Base-by-base conservation (phyloP, 2,329 filamentous ascomycete genomes). In the Xenoacremonium recifei region DNA sequence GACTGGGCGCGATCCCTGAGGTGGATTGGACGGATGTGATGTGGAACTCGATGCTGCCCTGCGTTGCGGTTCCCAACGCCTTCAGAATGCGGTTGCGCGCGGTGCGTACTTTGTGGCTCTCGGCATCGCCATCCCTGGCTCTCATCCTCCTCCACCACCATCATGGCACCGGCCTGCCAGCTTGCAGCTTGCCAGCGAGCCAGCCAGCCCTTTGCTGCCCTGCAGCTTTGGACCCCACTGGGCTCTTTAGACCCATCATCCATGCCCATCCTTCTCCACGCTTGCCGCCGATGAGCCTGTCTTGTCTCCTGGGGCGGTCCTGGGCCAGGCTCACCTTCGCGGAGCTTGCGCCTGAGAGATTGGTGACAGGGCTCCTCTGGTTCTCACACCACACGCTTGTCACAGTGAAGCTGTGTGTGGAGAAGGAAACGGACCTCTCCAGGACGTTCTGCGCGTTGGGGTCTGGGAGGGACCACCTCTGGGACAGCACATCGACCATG, bases 301-400 rank as follows among this genome's bases (percentile, higher is more conserved):
- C 49, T 39, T 30, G 35, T 41, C 49, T 52, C 41, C 45, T 39
- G 35, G 49, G 51, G 44, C 41, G 45, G 47, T 54, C 51, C 51
- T 54, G 48, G 48, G 15, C 15, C 40, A 45, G 48, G 45, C 42
- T 40, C 43, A 40, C 44, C 40, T 40, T 41, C 36, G 19, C 29
- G 19, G 15, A 27, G 23, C 23, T 13, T 27, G 7, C 23, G 23
- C 23, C 10, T 11, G 15, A 51, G 38, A 49, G 39, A 45, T 49
- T 54, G 49, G 51, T 43, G 43, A 41, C 37, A 40, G 46, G 36
- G 38, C 40, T 18, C 36, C 21, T 18, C 12, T 34, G n/a, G 18
- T 20, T 25, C 42, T 47, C 49, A 47, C 42, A 50, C 42, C 45
- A 48, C 39, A n/a, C 17, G n/a, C 13, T 21, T 39, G 47, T 53